Evolutionary conservation across 2,329 filamentous ascomycete genomes (phyloP).

Genomic region (Lasiodiplodia sp.): DNA sequence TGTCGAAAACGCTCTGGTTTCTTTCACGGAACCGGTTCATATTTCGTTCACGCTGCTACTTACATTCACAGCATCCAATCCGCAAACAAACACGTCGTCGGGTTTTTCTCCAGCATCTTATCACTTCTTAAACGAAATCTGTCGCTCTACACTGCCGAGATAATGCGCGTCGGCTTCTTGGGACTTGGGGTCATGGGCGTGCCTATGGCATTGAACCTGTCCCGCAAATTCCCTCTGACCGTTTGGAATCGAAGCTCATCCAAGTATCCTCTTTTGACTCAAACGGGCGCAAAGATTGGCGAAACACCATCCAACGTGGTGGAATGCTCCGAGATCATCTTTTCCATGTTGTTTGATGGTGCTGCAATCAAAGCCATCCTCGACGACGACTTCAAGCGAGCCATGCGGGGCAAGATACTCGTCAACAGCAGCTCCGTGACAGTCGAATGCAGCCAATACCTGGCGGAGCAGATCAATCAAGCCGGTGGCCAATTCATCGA

Average conservation of each 20-base stretch:
- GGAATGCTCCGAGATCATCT: neutral
- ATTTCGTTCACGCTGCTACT: too few species aligned
- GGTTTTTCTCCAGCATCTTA: too few species aligned
- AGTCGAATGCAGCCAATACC: neutral
- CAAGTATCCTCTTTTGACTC: neutral
- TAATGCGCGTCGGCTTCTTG: constrained; percentile 8
- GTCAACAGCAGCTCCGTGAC: neutral
- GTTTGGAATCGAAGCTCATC: neutral
- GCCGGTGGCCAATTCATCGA: constrained; percentile 1
- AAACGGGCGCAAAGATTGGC: neutral
- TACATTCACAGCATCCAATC: too few species aligned
- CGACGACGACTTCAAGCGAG: neutral
- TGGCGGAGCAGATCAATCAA: neutral
- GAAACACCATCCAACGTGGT: neutral
- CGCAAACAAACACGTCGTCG: too few species aligned
- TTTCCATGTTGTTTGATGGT: neutral
- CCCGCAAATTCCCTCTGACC: constrained; percentile 2
- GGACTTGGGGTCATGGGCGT: constrained; percentile 54
- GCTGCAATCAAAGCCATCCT: neutral
- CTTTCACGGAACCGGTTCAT: too few species aligned
- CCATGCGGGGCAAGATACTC: neutral
- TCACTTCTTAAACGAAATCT: too few species aligned
- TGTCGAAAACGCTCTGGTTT: too few species aligned
- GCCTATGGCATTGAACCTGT: constrained; percentile 51
- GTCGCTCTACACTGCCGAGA: neutral